Evolutionary conservation across 202 grass and related monocot genomes (phyloP), one percentile per base, ranked within the genome.

Genomic region (Saccharum hybrid): DNA sequence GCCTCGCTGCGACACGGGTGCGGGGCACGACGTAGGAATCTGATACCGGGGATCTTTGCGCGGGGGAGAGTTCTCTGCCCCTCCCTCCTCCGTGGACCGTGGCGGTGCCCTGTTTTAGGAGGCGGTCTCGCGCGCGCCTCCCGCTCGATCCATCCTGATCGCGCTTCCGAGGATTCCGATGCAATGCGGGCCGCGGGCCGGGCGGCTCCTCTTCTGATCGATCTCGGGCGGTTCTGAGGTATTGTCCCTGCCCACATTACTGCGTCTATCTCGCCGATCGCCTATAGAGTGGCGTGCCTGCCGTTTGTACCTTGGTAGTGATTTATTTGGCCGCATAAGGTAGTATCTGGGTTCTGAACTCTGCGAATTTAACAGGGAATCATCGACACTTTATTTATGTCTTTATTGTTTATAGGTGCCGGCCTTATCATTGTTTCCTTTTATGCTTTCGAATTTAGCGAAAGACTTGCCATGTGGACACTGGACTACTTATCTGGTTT

Each of bases 1-100:
- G 71, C 56, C 72, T 81, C 36, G 54, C 45, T 22, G 76, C 71
- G 72, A 85, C 57, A 57, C 46, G 56, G 77, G 82, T 11, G 78
- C 77, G 82, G 87, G 82, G 59, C 23, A 33, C 9, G 66, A 21
- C 72, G 63, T 45, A 22, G 63, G 71, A 38, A 37, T 39, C 72
- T 81, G 87, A 85, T 1, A 22, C 68, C 71, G 19, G 7, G 1
- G 68, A 49, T 64, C 18, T 42, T 33, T 9, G 15, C 18, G 26
- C 12, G 84, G 46, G 84, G 84, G 46, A 40, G 84, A 63, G 31
- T 76, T 33, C 6, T 52, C 31, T 65, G 13, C 5, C 36, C 19
- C 10, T n/a, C 13, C 45, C 13, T 54, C 59, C 56, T 60, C 56
- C n/a, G n/a, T 23, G 56, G 56, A 60, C 56, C 57, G 74, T 10